These are phyloP conservation scores for Cicer chorassanicum DNA, from an alignment of 306 rosid species.

Conservation along the genomic window DNA sequence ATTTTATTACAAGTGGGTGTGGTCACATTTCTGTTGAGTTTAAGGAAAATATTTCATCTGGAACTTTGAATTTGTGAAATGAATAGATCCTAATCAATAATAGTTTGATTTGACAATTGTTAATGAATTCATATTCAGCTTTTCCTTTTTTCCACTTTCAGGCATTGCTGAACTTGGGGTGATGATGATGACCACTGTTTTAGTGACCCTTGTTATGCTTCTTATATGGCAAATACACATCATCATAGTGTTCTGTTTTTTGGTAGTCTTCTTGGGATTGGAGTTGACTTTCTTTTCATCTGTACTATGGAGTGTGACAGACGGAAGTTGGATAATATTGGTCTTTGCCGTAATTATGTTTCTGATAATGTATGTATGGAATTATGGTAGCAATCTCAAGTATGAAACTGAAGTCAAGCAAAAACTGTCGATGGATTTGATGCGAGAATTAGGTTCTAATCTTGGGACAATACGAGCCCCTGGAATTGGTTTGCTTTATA, in stretches of 20 bases:
- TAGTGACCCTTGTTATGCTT: conserved; percentile 94
- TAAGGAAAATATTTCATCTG: conserved; percentile 2
- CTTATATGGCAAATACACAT: conserved; percentile 97
- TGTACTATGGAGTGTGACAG: conserved; percentile 84
- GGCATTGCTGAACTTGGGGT: conserved; percentile 97
- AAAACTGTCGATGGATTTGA: conserved; percentile 86
- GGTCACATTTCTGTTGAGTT: conserved; percentile 26
- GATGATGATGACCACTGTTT: conserved; percentile 95
- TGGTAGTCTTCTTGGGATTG: conserved; percentile 80
- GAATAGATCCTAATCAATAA: conserved; percentile 21
- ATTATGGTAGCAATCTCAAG: conserved; percentile 95
- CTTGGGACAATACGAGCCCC: conserved; percentile 98
- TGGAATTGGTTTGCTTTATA: conserved; percentile 92
- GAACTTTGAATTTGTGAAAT: conserved; percentile 12
- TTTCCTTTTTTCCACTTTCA: conserved; percentile 52
- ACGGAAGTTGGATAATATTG: conserved; percentile 99
- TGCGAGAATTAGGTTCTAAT: conserved; percentile 87
- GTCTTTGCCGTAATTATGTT: conserved; percentile 86
- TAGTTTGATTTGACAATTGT: conserved; percentile 29
- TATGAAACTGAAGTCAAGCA: conserved; percentile 96
- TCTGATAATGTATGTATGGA: conserved; percentile 87
- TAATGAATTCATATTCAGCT: conserved; percentile 32
- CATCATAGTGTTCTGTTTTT: conserved; percentile 68
- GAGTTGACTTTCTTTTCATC: conserved; percentile 90
- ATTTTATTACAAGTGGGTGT: conserved; percentile 24